Percentiles rank a stretch among this genome's conserved stretches.
These are phyloP conservation scores for Byssoonygena ceratinophila DNA, from an alignment of 2,329 filamentous ascomycete species.

Conservation along the genomic window DNA sequence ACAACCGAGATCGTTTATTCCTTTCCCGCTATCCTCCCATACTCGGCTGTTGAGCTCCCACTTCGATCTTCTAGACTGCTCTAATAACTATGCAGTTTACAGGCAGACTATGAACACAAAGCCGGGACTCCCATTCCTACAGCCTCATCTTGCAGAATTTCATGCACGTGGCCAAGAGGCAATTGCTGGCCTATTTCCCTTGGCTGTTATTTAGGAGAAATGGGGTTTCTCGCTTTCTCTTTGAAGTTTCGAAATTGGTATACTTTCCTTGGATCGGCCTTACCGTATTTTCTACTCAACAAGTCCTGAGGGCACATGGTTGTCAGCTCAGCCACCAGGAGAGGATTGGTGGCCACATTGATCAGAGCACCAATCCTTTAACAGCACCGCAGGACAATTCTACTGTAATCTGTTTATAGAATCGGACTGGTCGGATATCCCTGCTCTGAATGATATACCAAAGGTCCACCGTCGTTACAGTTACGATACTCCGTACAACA, in stretches of 20 bases:
- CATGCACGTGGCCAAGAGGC: constrained; percentile 9
- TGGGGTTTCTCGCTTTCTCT: background rate
- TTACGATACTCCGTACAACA: background rate
- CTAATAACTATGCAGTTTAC: constrained; percentile 29
- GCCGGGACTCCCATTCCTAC: constrained; percentile 32
- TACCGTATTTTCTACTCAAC: background rate
- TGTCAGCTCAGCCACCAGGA: background rate
- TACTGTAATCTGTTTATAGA: background rate
- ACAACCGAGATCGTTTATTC: constrained; percentile 14
- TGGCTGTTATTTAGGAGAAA: constrained; percentile 11
- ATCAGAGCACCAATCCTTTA: background rate
- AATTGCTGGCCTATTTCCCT: constrained; percentile 15
- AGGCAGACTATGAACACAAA: constrained; percentile 25
- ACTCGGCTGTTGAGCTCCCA: background rate
- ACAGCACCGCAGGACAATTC: background rate
- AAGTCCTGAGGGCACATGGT: background rate
- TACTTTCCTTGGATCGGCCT: background rate
- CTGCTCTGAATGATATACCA: background rate
- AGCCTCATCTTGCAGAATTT: constrained; percentile 30
- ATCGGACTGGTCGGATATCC: background rate
- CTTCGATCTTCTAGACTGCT: constrained; percentile 24
- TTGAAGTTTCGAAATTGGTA: background rate
- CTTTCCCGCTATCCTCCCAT: background rate
- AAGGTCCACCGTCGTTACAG: constrained; percentile 1
- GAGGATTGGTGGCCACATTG: background rate